Evolutionary conservation across 306 rosid genomes (phyloP).

Genomic region (Cicer judaicum): DNA sequence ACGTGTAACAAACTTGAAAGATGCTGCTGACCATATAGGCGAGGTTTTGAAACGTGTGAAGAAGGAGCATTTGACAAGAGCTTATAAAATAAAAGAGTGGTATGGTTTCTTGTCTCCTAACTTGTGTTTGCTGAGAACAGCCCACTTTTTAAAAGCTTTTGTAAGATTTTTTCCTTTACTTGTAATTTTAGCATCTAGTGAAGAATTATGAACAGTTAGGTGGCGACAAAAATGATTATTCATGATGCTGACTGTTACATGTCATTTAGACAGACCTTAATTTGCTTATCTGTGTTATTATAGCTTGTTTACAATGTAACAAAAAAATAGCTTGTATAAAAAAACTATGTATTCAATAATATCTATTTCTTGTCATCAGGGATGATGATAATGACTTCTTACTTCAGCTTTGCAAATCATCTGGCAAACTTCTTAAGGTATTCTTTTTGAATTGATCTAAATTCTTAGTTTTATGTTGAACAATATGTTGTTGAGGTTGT

Average conservation of each 20-base stretch:
- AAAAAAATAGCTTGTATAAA: not conserved
- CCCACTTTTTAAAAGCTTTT: not conserved
- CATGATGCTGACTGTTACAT: constrained; percentile 5
- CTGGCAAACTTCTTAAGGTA: constrained; percentile 88
- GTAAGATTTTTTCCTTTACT: not conserved
- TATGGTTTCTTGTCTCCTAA: constrained; percentile 45
- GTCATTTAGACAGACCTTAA: not conserved
- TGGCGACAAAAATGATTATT: constrained; percentile 15
- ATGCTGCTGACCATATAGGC: constrained; percentile 93
- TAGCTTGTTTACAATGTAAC: not conserved
- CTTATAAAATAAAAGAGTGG: constrained; percentile 84
- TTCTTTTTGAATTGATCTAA: constrained; percentile 4
- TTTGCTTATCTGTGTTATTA: not conserved
- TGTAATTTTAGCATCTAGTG: not conserved
- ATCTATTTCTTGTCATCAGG: constrained; percentile 55
- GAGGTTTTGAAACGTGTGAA: constrained; percentile 96
- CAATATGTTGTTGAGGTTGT: not conserved
- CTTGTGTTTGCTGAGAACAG: constrained; percentile 16
- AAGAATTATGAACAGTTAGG: constrained; percentile 5
- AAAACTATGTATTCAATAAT: constrained; percentile 11
- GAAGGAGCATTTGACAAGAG: constrained; percentile 83
- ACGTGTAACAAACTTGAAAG: constrained; percentile 91
- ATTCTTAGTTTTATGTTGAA: not conserved
- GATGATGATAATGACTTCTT: constrained; percentile 84
- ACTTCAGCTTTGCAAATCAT: constrained; percentile 76